Conservation (phyloP, 371 early-diverging fungal genomes). For the Rhizopus stolonifer region DNA sequence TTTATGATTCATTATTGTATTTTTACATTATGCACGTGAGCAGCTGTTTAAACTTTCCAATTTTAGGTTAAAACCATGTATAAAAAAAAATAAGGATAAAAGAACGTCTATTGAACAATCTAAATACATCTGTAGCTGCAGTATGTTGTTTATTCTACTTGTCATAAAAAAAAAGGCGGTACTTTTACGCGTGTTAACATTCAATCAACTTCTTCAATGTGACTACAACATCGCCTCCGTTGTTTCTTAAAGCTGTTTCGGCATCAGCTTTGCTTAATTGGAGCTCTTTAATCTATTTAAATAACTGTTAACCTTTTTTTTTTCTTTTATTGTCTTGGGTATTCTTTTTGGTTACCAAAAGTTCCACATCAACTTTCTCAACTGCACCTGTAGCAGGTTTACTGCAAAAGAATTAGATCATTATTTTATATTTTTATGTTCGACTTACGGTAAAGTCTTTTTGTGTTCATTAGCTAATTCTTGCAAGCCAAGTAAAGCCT, state of each 20-base stretch:
- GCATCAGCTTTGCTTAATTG: slow-evolving; percentile 40
- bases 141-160: slow-evolving; percentile 74
- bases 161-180: background rate
- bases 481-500: slow-evolving; percentile 18
- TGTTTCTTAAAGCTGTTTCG: slow-evolving; percentile 38
- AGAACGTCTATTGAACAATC: no score
- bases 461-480: slow-evolving; percentile 19
- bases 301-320: background rate
- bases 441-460: slow-evolving; percentile 15
- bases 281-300: slow-evolving; percentile 35
- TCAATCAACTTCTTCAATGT: slow-evolving; percentile 40
- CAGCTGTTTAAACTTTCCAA: no score
- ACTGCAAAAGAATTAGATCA: background rate
- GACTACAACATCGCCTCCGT: slow-evolving; percentile 41
- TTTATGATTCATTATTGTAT: no score
- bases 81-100: no score
- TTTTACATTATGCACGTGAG: no score
- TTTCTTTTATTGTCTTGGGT: background rate
- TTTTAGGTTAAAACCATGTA: no score
- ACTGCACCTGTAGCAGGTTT: slow-evolving; percentile 14
- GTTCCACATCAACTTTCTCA: slow-evolving; percentile 20
- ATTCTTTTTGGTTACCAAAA: slow-evolving; percentile 18
- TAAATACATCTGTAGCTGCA: slow-evolving; percentile 75
- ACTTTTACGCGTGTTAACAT: slow-evolving; percentile 8
- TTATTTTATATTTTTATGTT: no score